Base-by-base conservation (phyloP, 73 alveolate genomes). In the Paramecium tetraurelia region DNA sequence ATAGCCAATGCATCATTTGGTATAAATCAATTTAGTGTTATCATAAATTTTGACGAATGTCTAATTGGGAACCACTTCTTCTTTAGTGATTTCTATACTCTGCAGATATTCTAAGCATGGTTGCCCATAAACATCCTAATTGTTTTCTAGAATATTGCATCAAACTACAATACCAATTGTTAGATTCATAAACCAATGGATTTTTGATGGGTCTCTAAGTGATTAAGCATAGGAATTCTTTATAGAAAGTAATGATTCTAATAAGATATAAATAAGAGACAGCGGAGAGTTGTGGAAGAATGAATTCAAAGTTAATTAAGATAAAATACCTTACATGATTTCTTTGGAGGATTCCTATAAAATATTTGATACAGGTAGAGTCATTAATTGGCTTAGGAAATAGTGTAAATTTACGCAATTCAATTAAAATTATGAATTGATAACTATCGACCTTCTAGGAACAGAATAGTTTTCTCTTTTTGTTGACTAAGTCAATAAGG, bases 301-400 rank as follows among this genome's bases (percentile, higher is more conserved):
- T 53, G 69, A 53, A 53, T 53, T 53, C 21, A 53, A 53, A 53
- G 69, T 53, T 53, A 53, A 53, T 53, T 5, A 53, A 53, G 35
- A 53, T 53, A 53, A 53, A 53, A 53, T 53, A 53, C 69, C 35
- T 16, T 53, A 53, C 21, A 53, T 53, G 69, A 53, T 53, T 18
- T 16, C 27, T 18, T 70, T 44, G 27, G 38, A 89, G 8, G 71
- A 89, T 70, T 88, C 94, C 9, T 40, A 70, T 44, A 69, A 58
- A 20, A 89, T 89, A 70, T 89, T 71, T 29, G 87, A 89, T 46
- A 89, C 87, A 7, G 94, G 94, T 22, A 89, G 94, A 72, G 87
- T 58, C 12, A 85, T 89, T 6, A 89, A 89, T 44, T 89, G 86
- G 63, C 63, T 89, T 20, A 77, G 87, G 24, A 89, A 71, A 44